Conservation (phyloP, 345 rosid species). For the Litchi chinensis region DNA sequence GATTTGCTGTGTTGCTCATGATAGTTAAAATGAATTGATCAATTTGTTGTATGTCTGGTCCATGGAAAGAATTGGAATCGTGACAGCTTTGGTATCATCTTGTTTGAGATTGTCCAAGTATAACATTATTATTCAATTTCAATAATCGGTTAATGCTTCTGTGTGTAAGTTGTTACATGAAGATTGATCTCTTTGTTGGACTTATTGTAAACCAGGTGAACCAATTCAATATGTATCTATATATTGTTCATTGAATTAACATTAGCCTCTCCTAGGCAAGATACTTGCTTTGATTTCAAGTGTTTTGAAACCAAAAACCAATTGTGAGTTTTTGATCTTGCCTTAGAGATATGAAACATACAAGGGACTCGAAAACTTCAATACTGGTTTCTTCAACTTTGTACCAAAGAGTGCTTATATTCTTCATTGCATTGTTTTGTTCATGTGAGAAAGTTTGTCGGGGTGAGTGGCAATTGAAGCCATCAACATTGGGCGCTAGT, state of each 20-base stretch:
- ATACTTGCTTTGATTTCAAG: background rate
- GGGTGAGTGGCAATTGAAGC: conserved; percentile 25
- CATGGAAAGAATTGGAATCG: too few relatives aligned
- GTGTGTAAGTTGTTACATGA: too few relatives aligned
- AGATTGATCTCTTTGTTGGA: background rate
- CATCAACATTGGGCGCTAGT: background rate
- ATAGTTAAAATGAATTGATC: too few relatives aligned
- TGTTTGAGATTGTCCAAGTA: background rate
- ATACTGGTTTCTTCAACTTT: background rate
- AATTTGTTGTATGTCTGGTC: too few relatives aligned
- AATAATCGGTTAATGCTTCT: too few relatives aligned
- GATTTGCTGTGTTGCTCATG: too few relatives aligned
- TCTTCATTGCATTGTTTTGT: background rate
- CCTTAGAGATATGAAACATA: conserved; percentile 4
- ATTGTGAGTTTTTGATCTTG: background rate
- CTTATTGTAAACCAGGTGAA: background rate
- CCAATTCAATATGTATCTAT: too few relatives aligned
- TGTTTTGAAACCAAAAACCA: conserved; percentile 25
- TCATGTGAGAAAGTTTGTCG: conserved; percentile 14
- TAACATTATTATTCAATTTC: too few relatives aligned
- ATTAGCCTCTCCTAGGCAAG: too few relatives aligned
- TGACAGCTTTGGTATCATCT: background rate
- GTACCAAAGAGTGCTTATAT: too few relatives aligned
- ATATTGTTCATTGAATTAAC: too few relatives aligned
- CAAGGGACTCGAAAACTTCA: conserved; percentile 15